Conservation (phyloP, 306 rosid genomes). For the Vigna radiata region DNA sequence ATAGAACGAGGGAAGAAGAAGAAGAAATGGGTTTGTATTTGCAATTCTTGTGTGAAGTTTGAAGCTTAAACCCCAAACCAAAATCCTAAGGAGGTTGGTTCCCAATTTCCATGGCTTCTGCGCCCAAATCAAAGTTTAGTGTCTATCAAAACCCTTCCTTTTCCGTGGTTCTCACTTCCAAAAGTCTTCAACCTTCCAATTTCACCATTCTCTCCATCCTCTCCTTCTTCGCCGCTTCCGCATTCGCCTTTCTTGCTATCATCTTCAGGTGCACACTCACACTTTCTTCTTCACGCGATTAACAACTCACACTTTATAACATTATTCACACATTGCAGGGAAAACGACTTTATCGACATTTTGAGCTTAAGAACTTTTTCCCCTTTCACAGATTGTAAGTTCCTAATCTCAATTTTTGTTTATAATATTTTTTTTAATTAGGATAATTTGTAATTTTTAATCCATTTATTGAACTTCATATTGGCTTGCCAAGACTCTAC, state of each 20-base stretch:
- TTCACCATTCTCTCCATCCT: slow-evolving; percentile 60
- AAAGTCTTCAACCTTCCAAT: slow-evolving; percentile 77
- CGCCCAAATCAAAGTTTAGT: slow-evolving; percentile 67
- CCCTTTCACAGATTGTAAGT: slow-evolving; percentile 71
- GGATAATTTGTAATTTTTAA: slow-evolving; percentile 11
- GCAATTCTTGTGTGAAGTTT: neutral
- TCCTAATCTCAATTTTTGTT: slow-evolving; percentile 16
- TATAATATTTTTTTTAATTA: neutral
- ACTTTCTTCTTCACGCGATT: neutral
- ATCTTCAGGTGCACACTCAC: slow-evolving; percentile 58
- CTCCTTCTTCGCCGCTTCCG: slow-evolving; percentile 71
- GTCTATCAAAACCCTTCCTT: slow-evolving; percentile 80
- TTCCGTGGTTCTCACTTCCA: slow-evolving; percentile 82
- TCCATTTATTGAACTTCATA: slow-evolving; percentile 53
- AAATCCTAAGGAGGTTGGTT: slow-evolving; percentile 38
- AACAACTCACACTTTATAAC: neutral
- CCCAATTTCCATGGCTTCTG: slow-evolving; percentile 41
- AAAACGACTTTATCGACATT: slow-evolving; percentile 56
- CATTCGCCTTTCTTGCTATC: slow-evolving; percentile 65
- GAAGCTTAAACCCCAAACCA: slow-evolving; percentile 28
- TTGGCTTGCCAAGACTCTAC: slow-evolving; percentile 69
- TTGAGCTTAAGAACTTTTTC: slow-evolving; percentile 60
- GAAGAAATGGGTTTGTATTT: neutral
- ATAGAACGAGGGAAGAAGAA: neutral
- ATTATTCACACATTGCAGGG: slow-evolving; percentile 59